These are phyloP conservation scores for Thraustotheca clavata DNA, from an alignment of 352 stramenopile species.

Conservation along the genomic window DNA sequence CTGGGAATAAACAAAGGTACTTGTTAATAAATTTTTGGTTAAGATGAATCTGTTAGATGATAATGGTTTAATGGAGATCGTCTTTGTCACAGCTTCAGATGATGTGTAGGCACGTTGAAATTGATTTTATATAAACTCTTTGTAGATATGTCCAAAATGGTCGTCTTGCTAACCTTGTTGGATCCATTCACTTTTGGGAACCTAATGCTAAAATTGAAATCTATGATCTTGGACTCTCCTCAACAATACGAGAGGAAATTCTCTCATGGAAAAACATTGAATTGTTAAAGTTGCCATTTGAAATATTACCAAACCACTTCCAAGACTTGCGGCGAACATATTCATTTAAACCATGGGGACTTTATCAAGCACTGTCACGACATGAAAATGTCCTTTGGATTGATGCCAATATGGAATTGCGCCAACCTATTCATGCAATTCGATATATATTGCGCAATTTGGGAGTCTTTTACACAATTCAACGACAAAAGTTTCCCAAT, in stretches of 20 bases:
- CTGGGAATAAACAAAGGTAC: too few species aligned
- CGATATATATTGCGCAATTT: neutral
- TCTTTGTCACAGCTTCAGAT: neutral
- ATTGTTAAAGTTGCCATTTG: constrained; percentile 1
- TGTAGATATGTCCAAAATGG: constrained; percentile 21
- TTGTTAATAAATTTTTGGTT: too few species aligned
- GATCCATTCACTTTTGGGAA: constrained; percentile 25
- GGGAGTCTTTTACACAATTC: constrained; percentile 4
- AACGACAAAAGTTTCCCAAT: constrained; percentile 13
- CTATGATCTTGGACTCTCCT: constrained; percentile 23
- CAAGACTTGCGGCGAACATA: constrained; percentile 9
- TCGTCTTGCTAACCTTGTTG: constrained; percentile 22
- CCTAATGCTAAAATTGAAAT: constrained; percentile 14
- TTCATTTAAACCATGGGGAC: constrained; percentile 21
- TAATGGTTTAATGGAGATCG: neutral
- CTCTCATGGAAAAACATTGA: neutral
- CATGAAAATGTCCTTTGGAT: constrained; percentile 20
- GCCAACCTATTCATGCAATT: constrained; percentile 15
- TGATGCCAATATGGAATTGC: constrained; percentile 22
- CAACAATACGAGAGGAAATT: neutral
- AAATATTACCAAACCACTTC: constrained; percentile 4
- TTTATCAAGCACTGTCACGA: neutral
- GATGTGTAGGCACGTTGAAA: neutral
- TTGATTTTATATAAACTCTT: neutral
- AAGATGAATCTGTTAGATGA: too few species aligned